These are phyloP conservation scores for Platanthera guangdongensis DNA, from an alignment of 106 monocot genomes.

Conservation along the genomic window DNA sequence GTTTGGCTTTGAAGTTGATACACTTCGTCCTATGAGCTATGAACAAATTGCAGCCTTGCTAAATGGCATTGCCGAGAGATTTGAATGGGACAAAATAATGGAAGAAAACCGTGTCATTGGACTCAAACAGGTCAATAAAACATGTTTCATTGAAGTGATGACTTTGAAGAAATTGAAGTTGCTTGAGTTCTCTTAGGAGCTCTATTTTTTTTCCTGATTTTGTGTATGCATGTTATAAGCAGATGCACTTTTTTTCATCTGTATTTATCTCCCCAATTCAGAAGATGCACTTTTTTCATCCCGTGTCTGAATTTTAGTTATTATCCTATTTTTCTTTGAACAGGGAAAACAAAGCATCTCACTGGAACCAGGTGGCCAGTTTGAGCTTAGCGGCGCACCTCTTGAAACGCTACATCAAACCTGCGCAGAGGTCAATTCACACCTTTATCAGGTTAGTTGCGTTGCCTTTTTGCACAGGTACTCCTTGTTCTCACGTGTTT, in stretches of 20 bases:
- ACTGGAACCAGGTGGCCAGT: slow-evolving; percentile 93
- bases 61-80: slow-evolving; percentile 79
- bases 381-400: slow-evolving; percentile 98
- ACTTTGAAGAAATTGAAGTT: neutral
- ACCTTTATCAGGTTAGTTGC: slow-evolving; percentile 81
- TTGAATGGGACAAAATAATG: slow-evolving; percentile 96
- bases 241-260: neutral
- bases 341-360: slow-evolving; percentile 97
- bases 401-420: slow-evolving; percentile 96
- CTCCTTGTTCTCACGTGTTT: neutral
- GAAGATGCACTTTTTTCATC: neutral
- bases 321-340: slow-evolving; percentile 1
- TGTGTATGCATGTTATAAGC: too few relatives aligned
- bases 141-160: neutral
- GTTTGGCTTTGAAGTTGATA: slow-evolving; percentile 81
- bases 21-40: slow-evolving; percentile 76
- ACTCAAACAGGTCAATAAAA: slow-evolving; percentile 68
- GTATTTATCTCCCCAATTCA: neutral
- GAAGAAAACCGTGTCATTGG: slow-evolving; percentile 83
- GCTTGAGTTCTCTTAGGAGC: too few relatives aligned
- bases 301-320: neutral
- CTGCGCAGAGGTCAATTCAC: slow-evolving; percentile 98
- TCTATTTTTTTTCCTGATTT: too few relatives aligned
- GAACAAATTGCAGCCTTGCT: slow-evolving; percentile 85
- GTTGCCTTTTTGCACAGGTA: neutral